Evolutionary conservation across 495 filamentous ascomycete genomes (phyloP).

Genomic region (Penicillium crystallinum): DNA sequence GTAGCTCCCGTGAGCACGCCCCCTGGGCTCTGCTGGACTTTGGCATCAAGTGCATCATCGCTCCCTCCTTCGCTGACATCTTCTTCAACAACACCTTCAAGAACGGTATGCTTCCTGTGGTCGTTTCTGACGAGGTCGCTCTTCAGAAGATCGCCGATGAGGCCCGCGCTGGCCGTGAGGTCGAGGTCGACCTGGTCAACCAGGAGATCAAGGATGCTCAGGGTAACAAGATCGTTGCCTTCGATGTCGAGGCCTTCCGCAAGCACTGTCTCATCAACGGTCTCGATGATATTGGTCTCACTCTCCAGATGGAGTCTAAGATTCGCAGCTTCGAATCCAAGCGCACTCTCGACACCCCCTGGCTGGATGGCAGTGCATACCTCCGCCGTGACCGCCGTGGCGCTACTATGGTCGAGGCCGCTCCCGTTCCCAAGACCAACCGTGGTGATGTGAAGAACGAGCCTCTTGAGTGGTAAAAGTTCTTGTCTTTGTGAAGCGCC

Average conservation of each 20-base stretch:
- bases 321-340: conserved; percentile 77
- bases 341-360: conserved; percentile 74
- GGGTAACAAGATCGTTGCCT: conserved; percentile 66
- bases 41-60: conserved; percentile 90
- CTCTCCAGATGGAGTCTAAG: conserved; percentile 85
- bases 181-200: conserved; percentile 86
- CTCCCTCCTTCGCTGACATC: conserved; percentile 90
- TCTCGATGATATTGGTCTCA: conserved; percentile 93
- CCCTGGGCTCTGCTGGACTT: conserved; percentile 97
- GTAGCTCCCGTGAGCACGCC: conserved; percentile 89
- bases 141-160: conserved; percentile 72
- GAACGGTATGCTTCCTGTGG: conserved; percentile 95
- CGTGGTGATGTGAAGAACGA: conserved; percentile 78
- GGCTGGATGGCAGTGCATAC: conserved; percentile 87
- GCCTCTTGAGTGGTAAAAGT: conserved; percentile 81
- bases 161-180: conserved; percentile 74
- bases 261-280: conserved; percentile 95
- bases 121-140: conserved; percentile 60
- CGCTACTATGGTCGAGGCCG: conserved; percentile 72
- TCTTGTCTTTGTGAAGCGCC: conserved; percentile 8
- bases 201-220: conserved; percentile 73
- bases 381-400: conserved; percentile 61
- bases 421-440: conserved; percentile 85
- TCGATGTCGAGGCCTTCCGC: conserved; percentile 86
- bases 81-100: conserved; percentile 99